These are phyloP conservation scores for Tanacetum coccineum DNA, from an alignment of 129 eudicot genomes.

Conservation along the genomic window DNA sequence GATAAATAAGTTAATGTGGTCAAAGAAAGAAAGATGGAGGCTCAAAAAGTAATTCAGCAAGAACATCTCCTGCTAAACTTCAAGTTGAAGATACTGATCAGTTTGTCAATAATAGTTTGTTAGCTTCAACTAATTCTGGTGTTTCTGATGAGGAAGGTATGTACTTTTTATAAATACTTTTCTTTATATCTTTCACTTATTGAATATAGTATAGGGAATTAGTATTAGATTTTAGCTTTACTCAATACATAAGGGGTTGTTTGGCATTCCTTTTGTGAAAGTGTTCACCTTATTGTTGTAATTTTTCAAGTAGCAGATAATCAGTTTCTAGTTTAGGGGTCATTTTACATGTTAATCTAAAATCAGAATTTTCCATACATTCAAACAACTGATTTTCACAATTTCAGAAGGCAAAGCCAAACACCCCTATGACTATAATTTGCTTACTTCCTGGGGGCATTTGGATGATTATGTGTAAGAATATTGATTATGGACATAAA, in stretches of 20 bases:
- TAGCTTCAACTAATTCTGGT: constrained; percentile 46
- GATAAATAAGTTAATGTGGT: constrained; percentile 78
- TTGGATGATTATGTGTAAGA: neutral
- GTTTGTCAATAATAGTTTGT: constrained; percentile 66
- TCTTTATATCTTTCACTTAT: too few relatives aligned
- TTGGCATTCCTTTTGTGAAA: too few relatives aligned
- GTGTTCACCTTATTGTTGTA: too few relatives aligned
- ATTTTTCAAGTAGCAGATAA: too few relatives aligned
- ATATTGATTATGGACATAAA: neutral
- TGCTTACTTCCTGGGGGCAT: too few relatives aligned
- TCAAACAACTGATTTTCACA: neutral
- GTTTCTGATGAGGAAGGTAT: constrained; percentile 61
- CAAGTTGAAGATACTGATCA: constrained; percentile 70
- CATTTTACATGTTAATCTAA: too few relatives aligned
- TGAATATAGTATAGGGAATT: too few relatives aligned
- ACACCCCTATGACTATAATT: neutral
- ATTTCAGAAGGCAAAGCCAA: neutral
- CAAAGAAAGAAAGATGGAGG: constrained; percentile 66
- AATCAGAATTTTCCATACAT: too few relatives aligned
- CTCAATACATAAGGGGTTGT: too few relatives aligned
- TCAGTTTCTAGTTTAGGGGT: too few relatives aligned
- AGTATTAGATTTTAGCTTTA: too few relatives aligned
- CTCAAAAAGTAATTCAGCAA: constrained; percentile 78
- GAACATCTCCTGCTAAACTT: constrained; percentile 88
- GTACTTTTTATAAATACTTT: neutral